Conservation (phyloP, 495 filamentous ascomycete genomes). For the Penicillium salamii region DNA sequence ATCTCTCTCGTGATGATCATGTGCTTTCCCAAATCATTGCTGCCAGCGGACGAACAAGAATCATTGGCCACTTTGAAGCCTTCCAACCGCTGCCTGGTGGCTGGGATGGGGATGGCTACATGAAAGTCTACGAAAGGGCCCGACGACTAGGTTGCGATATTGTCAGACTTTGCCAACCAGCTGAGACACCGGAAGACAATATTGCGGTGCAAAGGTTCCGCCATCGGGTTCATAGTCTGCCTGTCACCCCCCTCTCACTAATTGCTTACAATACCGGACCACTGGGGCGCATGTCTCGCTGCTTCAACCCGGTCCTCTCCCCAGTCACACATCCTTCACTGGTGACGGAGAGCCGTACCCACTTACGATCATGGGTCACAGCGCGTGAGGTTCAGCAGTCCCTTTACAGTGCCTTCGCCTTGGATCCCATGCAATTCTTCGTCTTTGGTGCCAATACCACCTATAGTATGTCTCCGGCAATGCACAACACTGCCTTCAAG, state of each 20-base stretch:
- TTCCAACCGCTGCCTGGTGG: slow-evolving; percentile 43
- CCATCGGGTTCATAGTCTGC: slow-evolving; percentile 29
- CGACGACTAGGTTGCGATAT: slow-evolving; percentile 47
- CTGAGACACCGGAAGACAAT: slow-evolving; percentile 39
- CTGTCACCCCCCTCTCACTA: slow-evolving; percentile 42
- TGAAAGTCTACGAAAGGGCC: slow-evolving; percentile 39
- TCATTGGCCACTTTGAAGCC: slow-evolving; percentile 62
- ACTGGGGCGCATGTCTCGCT: slow-evolving; percentile 60
- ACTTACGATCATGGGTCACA: slow-evolving; percentile 41
- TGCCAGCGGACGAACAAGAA: slow-evolving; percentile 57
- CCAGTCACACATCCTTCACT: slow-evolving; percentile 50
- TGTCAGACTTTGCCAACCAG: slow-evolving; percentile 45
- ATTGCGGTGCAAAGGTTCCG: slow-evolving; percentile 40
- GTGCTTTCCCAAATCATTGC: slow-evolving; percentile 53
- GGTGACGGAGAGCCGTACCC: slow-evolving; percentile 15
- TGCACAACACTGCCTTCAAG: slow-evolving; percentile 74
- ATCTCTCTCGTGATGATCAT: slow-evolving; percentile 56
- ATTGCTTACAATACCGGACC: slow-evolving; percentile 71
- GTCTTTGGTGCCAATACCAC: slow-evolving; percentile 44
- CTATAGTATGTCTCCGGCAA: slow-evolving; percentile 45
- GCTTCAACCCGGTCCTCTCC: slow-evolving; percentile 62
- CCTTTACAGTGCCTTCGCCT: slow-evolving; percentile 52
- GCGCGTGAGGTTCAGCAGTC: slow-evolving; percentile 39
- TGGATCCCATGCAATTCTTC: slow-evolving; percentile 49
- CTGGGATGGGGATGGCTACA: slow-evolving; percentile 36